These are phyloP conservation scores for Orbilia quercus DNA, from an alignment of 2,329 filamentous ascomycete genomes.

Conservation along the genomic window DNA sequence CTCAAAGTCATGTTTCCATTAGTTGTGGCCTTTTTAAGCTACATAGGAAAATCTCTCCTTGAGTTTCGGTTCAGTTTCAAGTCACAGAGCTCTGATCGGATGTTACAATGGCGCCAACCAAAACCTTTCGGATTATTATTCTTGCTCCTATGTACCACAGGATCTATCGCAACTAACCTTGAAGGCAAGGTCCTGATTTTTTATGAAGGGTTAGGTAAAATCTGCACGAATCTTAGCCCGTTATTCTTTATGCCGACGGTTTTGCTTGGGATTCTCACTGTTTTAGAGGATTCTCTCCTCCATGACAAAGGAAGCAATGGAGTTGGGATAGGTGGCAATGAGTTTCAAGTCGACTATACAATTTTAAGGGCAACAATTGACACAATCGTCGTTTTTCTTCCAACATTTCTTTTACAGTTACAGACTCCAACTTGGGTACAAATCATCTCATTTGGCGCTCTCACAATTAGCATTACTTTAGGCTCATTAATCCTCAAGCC, in stretches of 20 bases:
- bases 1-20: conserved; percentile 5
- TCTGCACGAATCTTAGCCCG: not conserved
- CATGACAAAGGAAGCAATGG: not conserved
- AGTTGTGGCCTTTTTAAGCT: conserved; percentile 2
- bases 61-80: conserved; percentile 6
- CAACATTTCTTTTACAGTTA: conserved; percentile 24
- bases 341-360: conserved; percentile 15
- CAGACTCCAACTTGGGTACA: conserved; percentile 53
- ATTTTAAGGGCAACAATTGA: conserved; percentile 27
- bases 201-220: conserved; percentile 21
- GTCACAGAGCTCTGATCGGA: not conserved
- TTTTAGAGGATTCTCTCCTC: not conserved
- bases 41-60: conserved; percentile 17
- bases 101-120: conserved; percentile 13
- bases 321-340: not conserved
- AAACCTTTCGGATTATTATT: not conserved
- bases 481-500: not conserved
- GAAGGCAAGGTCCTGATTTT: conserved; percentile 21
- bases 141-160: not conserved
- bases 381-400: conserved; percentile 11
- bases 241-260: conserved; percentile 25
- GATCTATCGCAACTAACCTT: not conserved
- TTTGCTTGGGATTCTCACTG: conserved; percentile 13
- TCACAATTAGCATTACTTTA: not conserved
- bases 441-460: conserved; percentile 22